Evolutionary conservation across 176 grass and related monocot genomes (phyloP), one percentile per base, ranked within the genome.

Genomic region (Musa acuminata): DNA sequence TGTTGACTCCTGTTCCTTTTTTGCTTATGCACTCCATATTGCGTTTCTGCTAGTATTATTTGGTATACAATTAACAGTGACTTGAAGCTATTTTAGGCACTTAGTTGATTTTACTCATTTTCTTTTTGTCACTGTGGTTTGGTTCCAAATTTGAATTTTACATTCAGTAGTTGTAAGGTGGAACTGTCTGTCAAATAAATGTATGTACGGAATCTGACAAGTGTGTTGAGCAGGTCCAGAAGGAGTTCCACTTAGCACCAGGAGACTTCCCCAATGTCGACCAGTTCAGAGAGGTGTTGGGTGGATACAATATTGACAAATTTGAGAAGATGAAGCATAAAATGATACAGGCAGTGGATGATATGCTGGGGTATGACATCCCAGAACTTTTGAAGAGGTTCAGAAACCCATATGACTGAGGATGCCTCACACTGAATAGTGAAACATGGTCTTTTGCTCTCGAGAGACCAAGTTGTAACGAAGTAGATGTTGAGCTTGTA

Each of bases 281-380:
- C 10, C 81, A 91, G 57, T 96, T 84, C 92, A 83, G 84, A 77
- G 84, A 85, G 20, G 65, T 70, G 9, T 69, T 96, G 16, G 82
- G 82, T 71, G 54, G 80, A 1, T 89, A 89, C 80, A 91, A 85
- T 79, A 78, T 96, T 22, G 88, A 96, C 82, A 89, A 63, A 70
- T 89, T 91, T 72, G 92, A 96, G 86, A 91, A 76, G 76, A 69
- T 89, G 58, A 84, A 84, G 64, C 87, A 75, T 13, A 96, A 83
- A 82, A 89, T 96, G 84, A 80, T 96, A 14, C 89, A 96, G 69
- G 82, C 84, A 64, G 83, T 96, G 1, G 86, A 96, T 51, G 89
- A 91, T 67, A 96, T 96, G 92, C 78, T 96, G 79, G 88, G 84
- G 27, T 79, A 82, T 43, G 86, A 96, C 77, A 96, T 96, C 22